Percentiles rank a stretch among this genome's conserved stretches.
phyloP scores from a whole-genome alignment of 2,329 filamentous ascomycete genomes.

The Claviceps digitariae region DNA sequence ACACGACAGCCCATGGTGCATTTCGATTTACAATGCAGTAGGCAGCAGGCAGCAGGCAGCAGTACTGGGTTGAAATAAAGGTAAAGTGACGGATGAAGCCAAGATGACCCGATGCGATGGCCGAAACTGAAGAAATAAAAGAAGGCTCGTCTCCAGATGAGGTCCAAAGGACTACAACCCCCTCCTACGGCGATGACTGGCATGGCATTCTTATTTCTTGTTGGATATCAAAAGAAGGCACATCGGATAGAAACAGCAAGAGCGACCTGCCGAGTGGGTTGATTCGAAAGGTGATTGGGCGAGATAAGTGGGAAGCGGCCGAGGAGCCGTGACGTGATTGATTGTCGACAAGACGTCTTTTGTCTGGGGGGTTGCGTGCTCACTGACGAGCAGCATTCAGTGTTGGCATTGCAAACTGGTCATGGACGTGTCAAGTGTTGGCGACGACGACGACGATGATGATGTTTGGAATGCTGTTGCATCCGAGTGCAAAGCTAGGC shows the following conservation, averaged over 20 bases:
- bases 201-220: not conserved
- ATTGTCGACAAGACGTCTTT: not conserved
- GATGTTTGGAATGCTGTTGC: too few species aligned
- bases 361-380: not conserved
- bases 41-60: not conserved
- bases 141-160: not conserved
- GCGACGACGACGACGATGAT: too few species aligned
- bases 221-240: not conserved
- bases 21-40: not conserved
- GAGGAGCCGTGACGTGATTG: constrained; percentile 7
- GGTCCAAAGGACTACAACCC: not conserved
- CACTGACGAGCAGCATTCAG: not conserved
- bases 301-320: not conserved
- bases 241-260: not conserved
- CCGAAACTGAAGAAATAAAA: not conserved
- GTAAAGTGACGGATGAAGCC: not conserved
- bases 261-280: constrained; percentile 4
- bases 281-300: not conserved
- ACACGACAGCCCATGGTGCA: constrained; percentile 22
- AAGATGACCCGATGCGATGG: not conserved
- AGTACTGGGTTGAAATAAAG: too few species aligned
- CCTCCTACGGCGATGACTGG: not conserved
- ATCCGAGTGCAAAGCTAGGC: too few species aligned
- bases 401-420: too few species aligned
- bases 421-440: too few species aligned